phyloP scores from a whole-genome alignment of 495 filamentous ascomycete genomes.

The Tuber melanosporum region DNA sequence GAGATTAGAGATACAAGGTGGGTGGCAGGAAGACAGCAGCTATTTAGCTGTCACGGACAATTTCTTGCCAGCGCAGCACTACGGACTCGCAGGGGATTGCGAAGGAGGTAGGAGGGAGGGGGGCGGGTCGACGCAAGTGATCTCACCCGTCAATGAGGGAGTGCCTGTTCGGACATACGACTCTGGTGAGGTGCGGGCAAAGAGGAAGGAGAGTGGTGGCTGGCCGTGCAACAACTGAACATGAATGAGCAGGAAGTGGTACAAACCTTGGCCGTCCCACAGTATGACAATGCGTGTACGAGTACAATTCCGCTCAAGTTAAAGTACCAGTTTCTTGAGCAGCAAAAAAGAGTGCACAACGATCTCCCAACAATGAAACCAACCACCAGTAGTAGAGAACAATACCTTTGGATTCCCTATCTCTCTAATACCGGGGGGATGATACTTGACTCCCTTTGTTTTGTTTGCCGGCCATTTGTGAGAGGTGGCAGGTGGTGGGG shows the following conservation, averaged over 20 bases:
- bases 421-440: background rate
- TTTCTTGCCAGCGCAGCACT: background rate
- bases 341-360: background rate
- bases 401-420: background rate
- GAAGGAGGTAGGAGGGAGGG: background rate
- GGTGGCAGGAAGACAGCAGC: background rate
- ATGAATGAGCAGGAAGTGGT: background rate
- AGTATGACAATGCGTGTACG: background rate
- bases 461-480: background rate
- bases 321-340: background rate
- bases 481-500: background rate
- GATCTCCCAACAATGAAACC: background rate
- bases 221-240: background rate
- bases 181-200: background rate
- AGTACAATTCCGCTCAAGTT: background rate
- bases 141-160: background rate
- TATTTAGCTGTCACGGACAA: constrained; percentile 1
- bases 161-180: background rate
- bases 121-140: background rate
- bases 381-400: background rate
- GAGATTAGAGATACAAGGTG: background rate
- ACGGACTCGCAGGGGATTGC: background rate
- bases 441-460: background rate
- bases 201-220: background rate
- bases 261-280: background rate